Evolutionary conservation across 495 filamentous ascomycete genomes (phyloP), one percentile per base, ranked within the genome.

Genomic region (Neurospora sp.): DNA sequence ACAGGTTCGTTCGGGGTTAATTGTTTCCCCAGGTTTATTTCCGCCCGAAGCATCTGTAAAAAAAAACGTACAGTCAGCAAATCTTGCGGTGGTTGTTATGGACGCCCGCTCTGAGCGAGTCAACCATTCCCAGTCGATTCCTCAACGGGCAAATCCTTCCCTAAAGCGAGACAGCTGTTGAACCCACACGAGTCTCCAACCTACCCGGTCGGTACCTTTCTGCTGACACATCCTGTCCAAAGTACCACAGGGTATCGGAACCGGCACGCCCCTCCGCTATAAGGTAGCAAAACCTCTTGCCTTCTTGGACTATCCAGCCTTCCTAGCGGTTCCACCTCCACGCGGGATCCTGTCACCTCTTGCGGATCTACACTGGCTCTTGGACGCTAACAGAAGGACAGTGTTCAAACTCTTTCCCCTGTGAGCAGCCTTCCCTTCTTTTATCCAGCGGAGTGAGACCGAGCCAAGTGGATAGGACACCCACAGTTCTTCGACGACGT

Each of bases 271-370:
- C 69, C 73, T 75, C 69, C 43, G 40, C 59, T 24, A 31, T 42
- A 42, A 28, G 28, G 28, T 34, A 66, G 15, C 28, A 34, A 66
- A 62, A 28, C 38, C 43, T 43, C 39, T 69, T 38, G 24, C 34
- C 59, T 72, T 48, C 39, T 36, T 69, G 38, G 69, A 73, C 70
- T 66, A 66, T 66, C 54, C 54, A 66, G 54, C 54, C 54, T 34
- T 70, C 45, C 59, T 70, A 74, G 72, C 72, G 59, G 74, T 72
- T 72, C 74, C 74, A 75, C 43, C 38, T 19, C 72, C 74, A 74
- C 73, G 72, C 76, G 74, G 72, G 66, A 76, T 73, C 76, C 66
- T 76, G 76, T 73, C 45, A 40, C 17, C 71, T 73, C 59, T 36
- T 77, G 54, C 43, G 28, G 54, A 66, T 66, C 54, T 66, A 66